Evolutionary conservation across 1,284 basidiomycete genomes (phyloP).

Genomic region (Peniophora sp.): DNA sequence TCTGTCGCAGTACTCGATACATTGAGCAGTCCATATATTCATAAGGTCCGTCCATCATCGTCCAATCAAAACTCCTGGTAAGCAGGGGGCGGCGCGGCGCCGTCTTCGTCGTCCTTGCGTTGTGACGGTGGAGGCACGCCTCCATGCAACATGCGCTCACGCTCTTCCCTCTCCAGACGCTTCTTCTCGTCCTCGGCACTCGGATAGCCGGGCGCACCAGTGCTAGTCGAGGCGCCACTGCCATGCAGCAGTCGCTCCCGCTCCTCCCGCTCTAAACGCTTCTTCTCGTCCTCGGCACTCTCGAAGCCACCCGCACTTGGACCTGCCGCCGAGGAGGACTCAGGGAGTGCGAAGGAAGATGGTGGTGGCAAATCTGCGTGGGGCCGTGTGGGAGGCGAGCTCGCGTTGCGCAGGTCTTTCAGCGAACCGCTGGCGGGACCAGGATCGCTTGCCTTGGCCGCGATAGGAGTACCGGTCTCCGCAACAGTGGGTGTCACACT

Average conservation of each 20-base stretch:
- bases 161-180: conserved; percentile 29
- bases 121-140: conserved; percentile 4
- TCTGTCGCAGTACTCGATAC: too few species aligned
- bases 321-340: not conserved
- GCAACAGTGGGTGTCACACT: conserved; percentile 51
- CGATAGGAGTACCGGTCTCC: conserved; percentile 51
- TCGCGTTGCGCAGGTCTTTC: conserved; percentile 33
- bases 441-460: conserved; percentile 46
- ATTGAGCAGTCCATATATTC: too few species aligned
- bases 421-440: conserved; percentile 61
- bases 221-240: conserved; percentile 2
- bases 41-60: too few species aligned
- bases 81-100: conserved; percentile 50
- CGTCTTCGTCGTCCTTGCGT: conserved; percentile 19
- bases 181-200: conserved; percentile 36
- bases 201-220: conserved; percentile 15
- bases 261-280: conserved; percentile 32
- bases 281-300: conserved; percentile 49
- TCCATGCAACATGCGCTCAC: conserved; percentile 23
- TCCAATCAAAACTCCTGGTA: conserved; percentile 47
- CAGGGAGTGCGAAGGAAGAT: not conserved
- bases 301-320: conserved; percentile 17
- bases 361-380: too few species aligned
- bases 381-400: conserved; percentile 20
- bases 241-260: conserved; percentile 26